Evolutionary conservation across 148 eudicot species (phyloP).

Genomic region (Drosera capensis): DNA sequence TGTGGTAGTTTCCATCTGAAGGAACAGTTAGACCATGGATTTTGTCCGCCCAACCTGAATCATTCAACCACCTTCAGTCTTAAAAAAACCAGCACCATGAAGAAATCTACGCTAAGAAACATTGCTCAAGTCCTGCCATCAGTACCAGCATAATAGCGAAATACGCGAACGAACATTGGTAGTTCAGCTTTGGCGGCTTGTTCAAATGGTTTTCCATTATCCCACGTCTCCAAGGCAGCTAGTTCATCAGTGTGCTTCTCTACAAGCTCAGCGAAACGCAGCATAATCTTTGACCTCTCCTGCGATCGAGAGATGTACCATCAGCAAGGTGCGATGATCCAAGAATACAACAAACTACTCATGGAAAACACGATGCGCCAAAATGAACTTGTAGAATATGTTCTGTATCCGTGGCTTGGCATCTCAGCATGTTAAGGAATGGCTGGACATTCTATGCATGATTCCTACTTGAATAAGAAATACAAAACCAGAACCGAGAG

Average conservation of each 20-base stretch:
- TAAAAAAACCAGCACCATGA: too few relatives aligned
- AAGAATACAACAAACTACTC: too few relatives aligned
- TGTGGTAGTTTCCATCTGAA: slow-evolving; percentile 64
- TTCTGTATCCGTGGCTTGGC: too few relatives aligned
- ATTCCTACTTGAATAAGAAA: too few relatives aligned
- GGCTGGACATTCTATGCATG: too few relatives aligned
- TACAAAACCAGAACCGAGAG: not conserved
- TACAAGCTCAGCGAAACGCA: slow-evolving; percentile 49
- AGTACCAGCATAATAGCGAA: slow-evolving; percentile 58
- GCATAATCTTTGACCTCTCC: slow-evolving; percentile 41
- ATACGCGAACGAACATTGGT: slow-evolving; percentile 35
- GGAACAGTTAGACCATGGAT: slow-evolving; percentile 67
- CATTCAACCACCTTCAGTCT: not conserved
- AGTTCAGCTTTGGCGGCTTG: slow-evolving; percentile 29
- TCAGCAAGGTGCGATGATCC: too few relatives aligned
- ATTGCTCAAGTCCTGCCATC: not conserved
- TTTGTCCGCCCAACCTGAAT: slow-evolving; percentile 73
- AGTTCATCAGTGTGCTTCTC: slow-evolving; percentile 46
- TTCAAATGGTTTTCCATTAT: slow-evolving; percentile 42
- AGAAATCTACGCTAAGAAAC: too few relatives aligned
- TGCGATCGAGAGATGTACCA: slow-evolving; percentile 1
- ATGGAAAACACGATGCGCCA: too few relatives aligned
- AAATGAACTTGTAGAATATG: too few relatives aligned
- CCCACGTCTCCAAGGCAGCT: slow-evolving; percentile 53
- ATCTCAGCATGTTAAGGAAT: too few relatives aligned